Evolutionary conservation across 164 flowering plant species (phyloP).

Genomic region (Platanus orientalis): DNA sequence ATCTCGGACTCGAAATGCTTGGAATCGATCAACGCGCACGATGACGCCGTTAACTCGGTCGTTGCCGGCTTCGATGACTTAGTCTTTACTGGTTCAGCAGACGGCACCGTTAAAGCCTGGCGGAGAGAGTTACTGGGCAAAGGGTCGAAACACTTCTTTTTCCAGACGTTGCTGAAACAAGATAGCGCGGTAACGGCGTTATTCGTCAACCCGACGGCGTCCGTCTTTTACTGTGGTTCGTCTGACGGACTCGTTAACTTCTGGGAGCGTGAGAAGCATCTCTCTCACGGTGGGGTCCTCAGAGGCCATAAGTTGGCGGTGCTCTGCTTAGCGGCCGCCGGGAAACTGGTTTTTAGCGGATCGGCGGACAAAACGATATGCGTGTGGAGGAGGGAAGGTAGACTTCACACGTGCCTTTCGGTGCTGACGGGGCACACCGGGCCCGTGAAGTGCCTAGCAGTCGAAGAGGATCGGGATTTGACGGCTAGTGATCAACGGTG

Average conservation of each 20-base stretch:
- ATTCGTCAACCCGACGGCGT: slow-evolving; percentile 31
- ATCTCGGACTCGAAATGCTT: slow-evolving; percentile 64
- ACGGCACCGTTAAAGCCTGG: slow-evolving; percentile 83
- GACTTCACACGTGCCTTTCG: slow-evolving; percentile 57
- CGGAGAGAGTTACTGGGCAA: slow-evolving; percentile 46
- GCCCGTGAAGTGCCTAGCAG: slow-evolving; percentile 77
- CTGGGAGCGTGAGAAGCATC: slow-evolving; percentile 61
- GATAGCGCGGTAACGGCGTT: slow-evolving; percentile 80
- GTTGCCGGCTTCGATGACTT: slow-evolving; percentile 46
- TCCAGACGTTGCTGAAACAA: slow-evolving; percentile 50
- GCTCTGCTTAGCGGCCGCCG: slow-evolving; percentile 62
- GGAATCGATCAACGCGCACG: slow-evolving; percentile 74
- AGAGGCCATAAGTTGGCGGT: slow-evolving; percentile 80
- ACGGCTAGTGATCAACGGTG: slow-evolving; percentile 32
- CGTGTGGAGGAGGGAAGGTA: slow-evolving; percentile 66
- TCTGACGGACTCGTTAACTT: slow-evolving; percentile 77
- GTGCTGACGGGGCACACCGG: slow-evolving; percentile 75
- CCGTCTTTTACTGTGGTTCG: slow-evolving; percentile 68
- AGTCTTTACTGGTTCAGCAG: slow-evolving; percentile 82
- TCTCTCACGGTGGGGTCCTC: slow-evolving; percentile 63
- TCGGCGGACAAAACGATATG: slow-evolving; percentile 82
- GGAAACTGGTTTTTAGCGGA: slow-evolving; percentile 62
- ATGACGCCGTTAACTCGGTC: slow-evolving; percentile 83
- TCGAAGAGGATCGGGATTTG: slow-evolving; percentile 43
- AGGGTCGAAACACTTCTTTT: slow-evolving; percentile 35